Base-by-base conservation (phyloP, 73 alveolate genomes). In the Effrenium voratum region DNA sequence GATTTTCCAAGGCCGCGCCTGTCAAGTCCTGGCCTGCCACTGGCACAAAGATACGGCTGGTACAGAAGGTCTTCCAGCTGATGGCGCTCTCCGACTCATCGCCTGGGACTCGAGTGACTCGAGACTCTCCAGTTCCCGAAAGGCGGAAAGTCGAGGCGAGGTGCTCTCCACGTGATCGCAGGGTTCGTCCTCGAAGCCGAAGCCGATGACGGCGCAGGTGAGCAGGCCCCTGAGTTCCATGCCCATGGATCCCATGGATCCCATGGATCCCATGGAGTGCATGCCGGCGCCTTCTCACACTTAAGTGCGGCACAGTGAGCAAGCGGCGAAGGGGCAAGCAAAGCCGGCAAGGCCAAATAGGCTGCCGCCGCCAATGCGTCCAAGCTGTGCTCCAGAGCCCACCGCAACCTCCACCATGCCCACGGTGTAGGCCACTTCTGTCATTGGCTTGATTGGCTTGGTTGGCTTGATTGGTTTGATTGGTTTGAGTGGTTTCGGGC, bases 401-500 rank as follows among this genome's bases (percentile, higher is more conserved):
- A 52, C 77, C 6, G 93, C 93, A 3, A 83, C 93, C 22, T 83
- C 93, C 55, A 76, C 93, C 93, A 83, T 83, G 55, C 77, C 93
- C 75, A 83, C 93, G 50, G 57, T 68, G 38, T 83, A 83, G 93
- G 93, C 93, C 93, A 83, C 93, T 13, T 73, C 93, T 83, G 93
- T 10, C n/a, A 40, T 16, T 28, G 81, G 44, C 16, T 30, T 22
- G 16, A 72, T 72, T 0, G 38, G 83, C 13, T 70, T 34, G 3
- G 38, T 72, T 22, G 72, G n/a, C 72, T 1, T 22, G 28, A 57
- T 57, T 57, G 0, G 72, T 30, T 22, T 1, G 28, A 2, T 57
- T 57, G n/a, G n/a, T n/a, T 1, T 22, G 72, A 30, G 72, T 57
- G 72, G 76, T 60, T 36, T 60, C 30, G 75, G 40, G 75, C 75